Evolutionary conservation across 768 basidiomycete species (phyloP), one percentile per base, ranked within the genome.

Genomic region (Termitomyces sp.): DNA sequence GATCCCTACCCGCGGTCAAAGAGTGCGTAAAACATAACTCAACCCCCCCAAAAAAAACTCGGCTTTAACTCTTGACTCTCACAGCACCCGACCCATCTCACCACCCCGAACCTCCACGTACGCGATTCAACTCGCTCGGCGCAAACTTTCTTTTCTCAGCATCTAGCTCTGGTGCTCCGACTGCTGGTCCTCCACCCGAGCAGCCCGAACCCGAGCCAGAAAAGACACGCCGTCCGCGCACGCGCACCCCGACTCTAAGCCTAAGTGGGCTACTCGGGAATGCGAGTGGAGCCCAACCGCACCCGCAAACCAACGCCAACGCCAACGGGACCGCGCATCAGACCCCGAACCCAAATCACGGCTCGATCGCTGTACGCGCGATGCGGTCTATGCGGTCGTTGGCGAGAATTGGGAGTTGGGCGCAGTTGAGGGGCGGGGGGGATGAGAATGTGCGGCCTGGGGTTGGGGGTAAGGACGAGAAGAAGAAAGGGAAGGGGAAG

Each of bases 331-430:
- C 19, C 1, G 4, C 19, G 19, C 19, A 9, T 9, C 40, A 19
- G n/a, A 19, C 40, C 37, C 25, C 35, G 38, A 11, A 62, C 63
- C 50, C 79, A 81, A 29, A n/a, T n/a, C n/a, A n/a, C n/a, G 82
- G 80, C 31, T 90, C 87, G 0, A 88, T 92, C 42, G 90, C 90
- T 0, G 57, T 92, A 29, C 82, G 90, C 5, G 90, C 90, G 5
- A 92, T 92, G 75, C 78, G 86, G 42, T 87, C 85, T 14, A 84
- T 93, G 62, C 77, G 85, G 27, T 86, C 84, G 2, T 69, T 92
- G 41, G 90, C 90, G 4, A 74, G 84, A 34, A 84, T 92, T 45
- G 81, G 84, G 1, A 86, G 85, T 64, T 89, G 89, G 87, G 82
- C 84, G 23, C 85, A 85, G 63, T 69, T 84, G 54, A 16, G 21